Conservation (phyloP, 306 rosid genomes). For the Citrullus colocynthis region DNA sequence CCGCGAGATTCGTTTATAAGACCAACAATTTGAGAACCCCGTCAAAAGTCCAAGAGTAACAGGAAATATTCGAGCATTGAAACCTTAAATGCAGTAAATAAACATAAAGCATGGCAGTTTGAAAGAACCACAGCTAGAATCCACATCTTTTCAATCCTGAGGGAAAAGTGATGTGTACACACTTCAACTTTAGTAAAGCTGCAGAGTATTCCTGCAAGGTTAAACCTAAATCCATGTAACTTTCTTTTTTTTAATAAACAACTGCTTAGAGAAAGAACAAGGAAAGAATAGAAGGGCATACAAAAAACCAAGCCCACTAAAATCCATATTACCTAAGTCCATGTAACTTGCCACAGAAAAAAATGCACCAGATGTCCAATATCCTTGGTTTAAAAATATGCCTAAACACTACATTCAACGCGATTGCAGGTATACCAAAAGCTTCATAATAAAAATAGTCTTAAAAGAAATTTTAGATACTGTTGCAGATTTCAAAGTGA, state of each 20-base stretch:
- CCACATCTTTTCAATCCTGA: background rate
- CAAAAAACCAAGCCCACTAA: too few relatives aligned
- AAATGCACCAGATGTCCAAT: background rate
- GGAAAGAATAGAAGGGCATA: too few relatives aligned
- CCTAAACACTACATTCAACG: background rate
- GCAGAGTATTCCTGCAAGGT: background rate
- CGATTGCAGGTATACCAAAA: background rate
- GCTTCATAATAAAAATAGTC: background rate
- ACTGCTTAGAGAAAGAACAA: too few relatives aligned
- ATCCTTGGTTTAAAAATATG: background rate
- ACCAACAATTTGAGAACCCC: background rate
- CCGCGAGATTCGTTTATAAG: background rate
- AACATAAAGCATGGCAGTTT: background rate
- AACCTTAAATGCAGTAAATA: background rate
- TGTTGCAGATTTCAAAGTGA: background rate
- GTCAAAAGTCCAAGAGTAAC: background rate
- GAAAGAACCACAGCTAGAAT: background rate
- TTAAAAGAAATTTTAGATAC: background rate
- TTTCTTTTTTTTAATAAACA: too few relatives aligned
- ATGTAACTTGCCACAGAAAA: background rate
- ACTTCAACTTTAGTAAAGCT: background rate
- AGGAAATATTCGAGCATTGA: background rate
- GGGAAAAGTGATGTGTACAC: background rate
- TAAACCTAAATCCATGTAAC: background rate
- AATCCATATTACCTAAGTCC: background rate